Conservation (phyloP, 2,329 filamentous ascomycete species). For the Monosporascus sp. region DNA sequence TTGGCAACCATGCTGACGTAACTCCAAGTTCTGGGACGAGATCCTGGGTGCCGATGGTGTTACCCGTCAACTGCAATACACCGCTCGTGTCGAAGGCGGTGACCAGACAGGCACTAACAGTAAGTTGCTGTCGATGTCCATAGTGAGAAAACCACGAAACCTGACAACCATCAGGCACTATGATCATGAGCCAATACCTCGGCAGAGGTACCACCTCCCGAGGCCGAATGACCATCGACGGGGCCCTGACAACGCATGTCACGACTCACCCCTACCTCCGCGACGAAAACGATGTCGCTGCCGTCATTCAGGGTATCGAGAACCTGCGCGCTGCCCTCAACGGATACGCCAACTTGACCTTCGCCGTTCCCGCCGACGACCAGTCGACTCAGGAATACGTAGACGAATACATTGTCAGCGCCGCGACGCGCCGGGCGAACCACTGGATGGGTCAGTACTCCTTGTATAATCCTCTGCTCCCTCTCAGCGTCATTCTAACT, state of each 20-base stretch:
- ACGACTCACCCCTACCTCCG: conserved; percentile 54
- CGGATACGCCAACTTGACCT: conserved; percentile 50
- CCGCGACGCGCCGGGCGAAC: conserved; percentile 36
- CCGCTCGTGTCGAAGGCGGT: conserved; percentile 55
- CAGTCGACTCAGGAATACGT: conserved; percentile 52
- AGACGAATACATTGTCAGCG: conserved; percentile 32
- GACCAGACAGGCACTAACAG: conserved; percentile 26
- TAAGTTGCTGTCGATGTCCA: conserved; percentile 8
- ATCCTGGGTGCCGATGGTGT: conserved; percentile 52
- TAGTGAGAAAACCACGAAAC: not conserved
- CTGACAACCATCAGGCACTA: conserved; percentile 29
- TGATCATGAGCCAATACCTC: conserved; percentile 56
- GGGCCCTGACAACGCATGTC: conserved; percentile 51
- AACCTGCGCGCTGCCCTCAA: conserved; percentile 49
- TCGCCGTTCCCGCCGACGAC: conserved; percentile 47
- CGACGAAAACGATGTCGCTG: conserved; percentile 51
- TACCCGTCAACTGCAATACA: conserved; percentile 60
- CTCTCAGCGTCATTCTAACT: not conserved
- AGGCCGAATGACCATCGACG: conserved; percentile 56
- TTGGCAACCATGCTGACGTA: conserved; percentile 3
- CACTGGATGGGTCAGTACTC: conserved; percentile 43
- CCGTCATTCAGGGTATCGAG: conserved; percentile 57
- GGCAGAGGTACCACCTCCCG: conserved; percentile 57
- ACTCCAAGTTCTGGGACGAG: conserved; percentile 45
- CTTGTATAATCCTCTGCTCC: not conserved